Conservation (phyloP, 1,284 basidiomycete genomes). For the Pascua guehoae region DNA sequence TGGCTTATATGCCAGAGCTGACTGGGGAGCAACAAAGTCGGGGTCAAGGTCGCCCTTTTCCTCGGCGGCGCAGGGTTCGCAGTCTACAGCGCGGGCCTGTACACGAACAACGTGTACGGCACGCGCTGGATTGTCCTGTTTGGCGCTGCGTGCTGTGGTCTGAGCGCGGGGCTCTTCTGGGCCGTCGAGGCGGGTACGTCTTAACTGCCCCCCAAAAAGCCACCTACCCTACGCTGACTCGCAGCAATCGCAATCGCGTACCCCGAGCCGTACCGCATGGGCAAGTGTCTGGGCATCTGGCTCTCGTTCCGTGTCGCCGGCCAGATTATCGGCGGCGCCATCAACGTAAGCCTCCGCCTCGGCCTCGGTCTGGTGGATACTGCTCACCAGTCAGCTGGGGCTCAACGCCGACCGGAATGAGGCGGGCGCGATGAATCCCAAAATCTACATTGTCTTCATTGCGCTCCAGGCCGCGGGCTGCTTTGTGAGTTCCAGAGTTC, state of each 20-base stretch:
- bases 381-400: too few relatives aligned
- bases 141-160: conserved; percentile 31
- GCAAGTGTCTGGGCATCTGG: conserved; percentile 38
- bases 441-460: conserved; percentile 32
- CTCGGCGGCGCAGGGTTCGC: conserved; percentile 27
- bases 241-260: conserved; percentile 35
- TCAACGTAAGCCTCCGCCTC: conserved; percentile 14
- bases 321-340: conserved; percentile 41
- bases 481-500: neutral
- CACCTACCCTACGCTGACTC: too few relatives aligned
- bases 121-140: conserved; percentile 33
- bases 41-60: conserved; percentile 7
- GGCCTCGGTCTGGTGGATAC: too few relatives aligned
- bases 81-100: conserved; percentile 38
- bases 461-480: conserved; percentile 32
- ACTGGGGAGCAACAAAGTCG: neutral
- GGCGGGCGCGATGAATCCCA: conserved; percentile 5
- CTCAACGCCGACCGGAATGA: conserved; percentile 27
- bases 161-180: conserved; percentile 42
- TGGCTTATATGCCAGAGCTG: too few relatives aligned
- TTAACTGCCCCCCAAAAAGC: neutral
- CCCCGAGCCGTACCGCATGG: conserved; percentile 29
- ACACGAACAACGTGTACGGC: conserved; percentile 28
- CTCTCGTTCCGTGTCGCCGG: conserved; percentile 32
- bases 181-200: conserved; percentile 10